Conservation (phyloP, 164 flowering plant genomes). For the Annona squamosa region DNA sequence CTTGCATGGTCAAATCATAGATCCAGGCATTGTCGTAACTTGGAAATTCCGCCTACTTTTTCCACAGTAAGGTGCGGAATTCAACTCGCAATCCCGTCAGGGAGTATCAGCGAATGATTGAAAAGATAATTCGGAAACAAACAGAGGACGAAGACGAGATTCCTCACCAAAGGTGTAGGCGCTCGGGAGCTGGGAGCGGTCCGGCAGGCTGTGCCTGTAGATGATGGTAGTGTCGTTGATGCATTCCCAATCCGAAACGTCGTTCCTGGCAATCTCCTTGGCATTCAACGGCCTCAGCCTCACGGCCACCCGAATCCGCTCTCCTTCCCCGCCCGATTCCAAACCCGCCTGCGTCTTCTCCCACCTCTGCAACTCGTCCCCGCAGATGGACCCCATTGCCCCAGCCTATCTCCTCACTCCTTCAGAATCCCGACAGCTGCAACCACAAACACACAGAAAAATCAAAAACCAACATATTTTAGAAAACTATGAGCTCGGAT, state of each 20-base stretch:
- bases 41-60: background rate
- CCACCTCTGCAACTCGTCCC: constrained; percentile 54
- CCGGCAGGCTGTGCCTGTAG: constrained; percentile 79
- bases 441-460: background rate
- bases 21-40: background rate
- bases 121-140: background rate
- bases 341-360: constrained; percentile 42
- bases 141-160: background rate
- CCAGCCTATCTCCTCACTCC: constrained; percentile 6
- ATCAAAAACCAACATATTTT: background rate
- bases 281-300: constrained; percentile 95
- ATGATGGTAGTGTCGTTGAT: constrained; percentile 80
- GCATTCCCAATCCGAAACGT: constrained; percentile 98
- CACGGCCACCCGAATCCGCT: constrained; percentile 87
- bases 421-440: background rate
- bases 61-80: background rate
- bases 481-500: background rate
- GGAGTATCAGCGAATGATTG: background rate
- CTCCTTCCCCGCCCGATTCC: constrained; percentile 30
- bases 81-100: background rate
- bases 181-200: constrained; percentile 76
- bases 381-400: constrained; percentile 69
- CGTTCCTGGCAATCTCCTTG: constrained; percentile 61
- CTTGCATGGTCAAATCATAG: background rate
- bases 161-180: constrained; percentile 79